These are phyloP conservation scores for Acanthamoeba rhysodes DNA, from an alignment of 208 protist genomes.

Conservation along the genomic window DNA sequence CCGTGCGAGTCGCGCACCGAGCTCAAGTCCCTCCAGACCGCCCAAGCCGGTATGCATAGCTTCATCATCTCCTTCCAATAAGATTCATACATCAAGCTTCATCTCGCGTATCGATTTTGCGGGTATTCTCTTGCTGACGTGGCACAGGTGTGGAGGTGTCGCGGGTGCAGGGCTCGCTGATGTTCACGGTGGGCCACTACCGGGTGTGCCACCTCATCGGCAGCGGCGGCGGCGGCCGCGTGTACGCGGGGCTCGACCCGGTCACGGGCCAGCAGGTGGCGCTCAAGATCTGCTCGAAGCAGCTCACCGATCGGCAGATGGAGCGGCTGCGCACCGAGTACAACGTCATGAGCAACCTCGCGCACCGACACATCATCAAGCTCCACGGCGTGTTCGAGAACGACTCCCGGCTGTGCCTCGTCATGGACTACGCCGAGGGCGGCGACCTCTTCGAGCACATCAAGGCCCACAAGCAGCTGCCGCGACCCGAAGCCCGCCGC, in stretches of 20 bases:
- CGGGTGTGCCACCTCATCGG: slow-evolving; percentile 40
- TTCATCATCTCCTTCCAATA: neutral
- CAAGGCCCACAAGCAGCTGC: neutral
- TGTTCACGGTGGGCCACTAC: slow-evolving; percentile 66
- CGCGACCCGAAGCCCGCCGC: neutral
- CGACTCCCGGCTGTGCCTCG: slow-evolving; percentile 49
- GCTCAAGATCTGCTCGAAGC: slow-evolving; percentile 65
- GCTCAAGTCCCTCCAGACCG: slow-evolving; percentile 38
- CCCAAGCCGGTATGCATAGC: slow-evolving; percentile 15
- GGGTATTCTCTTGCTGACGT: neutral
- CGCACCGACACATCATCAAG: slow-evolving; percentile 47
- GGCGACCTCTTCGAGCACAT: slow-evolving; percentile 66
- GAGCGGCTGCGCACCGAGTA: slow-evolving; percentile 31
- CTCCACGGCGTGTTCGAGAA: slow-evolving; percentile 51
- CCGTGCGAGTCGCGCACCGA: slow-evolving; percentile 37
- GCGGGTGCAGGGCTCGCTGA: neutral
- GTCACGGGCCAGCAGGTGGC: slow-evolving; percentile 34
- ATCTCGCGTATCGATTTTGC: too few relatives aligned
- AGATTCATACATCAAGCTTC: too few relatives aligned
- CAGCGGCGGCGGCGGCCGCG: slow-evolving; percentile 27
- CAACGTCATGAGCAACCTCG: slow-evolving; percentile 63
- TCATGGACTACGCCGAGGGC: slow-evolving; percentile 68
- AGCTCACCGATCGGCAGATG: slow-evolving; percentile 5
- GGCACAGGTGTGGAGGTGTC: neutral
- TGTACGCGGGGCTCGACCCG: slow-evolving; percentile 23